Percentiles rank a stretch among this genome's conserved stretches.
phyloP scores from a whole-genome alignment of 257 asterid genomes.

The Vinca minor region DNA sequence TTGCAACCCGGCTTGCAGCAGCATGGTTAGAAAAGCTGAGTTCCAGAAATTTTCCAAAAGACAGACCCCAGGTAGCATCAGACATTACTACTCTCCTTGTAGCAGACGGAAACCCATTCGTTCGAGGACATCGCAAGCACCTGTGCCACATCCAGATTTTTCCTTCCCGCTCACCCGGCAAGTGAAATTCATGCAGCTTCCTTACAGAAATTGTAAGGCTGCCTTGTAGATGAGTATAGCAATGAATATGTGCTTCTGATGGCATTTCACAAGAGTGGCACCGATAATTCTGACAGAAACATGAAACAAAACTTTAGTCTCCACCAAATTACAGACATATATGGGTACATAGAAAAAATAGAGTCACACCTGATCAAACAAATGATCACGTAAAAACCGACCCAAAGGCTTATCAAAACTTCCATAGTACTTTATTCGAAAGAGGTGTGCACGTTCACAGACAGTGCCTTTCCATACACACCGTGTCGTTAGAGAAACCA shows the following conservation, averaged over 20 bases:
- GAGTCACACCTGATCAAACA: conserved; percentile 62
- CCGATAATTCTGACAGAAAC: conserved; percentile 37
- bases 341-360: neutral
- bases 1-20: conserved; percentile 77
- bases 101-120: conserved; percentile 57
- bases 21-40: conserved; percentile 83
- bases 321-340: neutral
- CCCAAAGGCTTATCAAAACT: conserved; percentile 72
- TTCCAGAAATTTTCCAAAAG: conserved; percentile 72
- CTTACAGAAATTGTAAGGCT: conserved; percentile 66
- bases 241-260: conserved; percentile 64
- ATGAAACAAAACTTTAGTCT: conserved; percentile 9
- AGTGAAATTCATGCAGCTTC: conserved; percentile 35
- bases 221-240: conserved; percentile 76
- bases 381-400: conserved; percentile 50
- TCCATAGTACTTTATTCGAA: conserved; percentile 67
- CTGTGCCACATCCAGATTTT: conserved; percentile 93
- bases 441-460: conserved; percentile 74
- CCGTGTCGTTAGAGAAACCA: conserved; percentile 67
- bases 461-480: conserved; percentile 61
- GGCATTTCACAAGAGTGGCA: conserved; percentile 69
- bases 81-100: conserved; percentile 67
- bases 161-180: conserved; percentile 64
- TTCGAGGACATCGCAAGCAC: conserved; percentile 68
- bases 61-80: conserved; percentile 70